Evolutionary conservation across 768 basidiomycete species (phyloP), one percentile per base, ranked within the genome.

Genomic region (Tricholomella constricta): DNA sequence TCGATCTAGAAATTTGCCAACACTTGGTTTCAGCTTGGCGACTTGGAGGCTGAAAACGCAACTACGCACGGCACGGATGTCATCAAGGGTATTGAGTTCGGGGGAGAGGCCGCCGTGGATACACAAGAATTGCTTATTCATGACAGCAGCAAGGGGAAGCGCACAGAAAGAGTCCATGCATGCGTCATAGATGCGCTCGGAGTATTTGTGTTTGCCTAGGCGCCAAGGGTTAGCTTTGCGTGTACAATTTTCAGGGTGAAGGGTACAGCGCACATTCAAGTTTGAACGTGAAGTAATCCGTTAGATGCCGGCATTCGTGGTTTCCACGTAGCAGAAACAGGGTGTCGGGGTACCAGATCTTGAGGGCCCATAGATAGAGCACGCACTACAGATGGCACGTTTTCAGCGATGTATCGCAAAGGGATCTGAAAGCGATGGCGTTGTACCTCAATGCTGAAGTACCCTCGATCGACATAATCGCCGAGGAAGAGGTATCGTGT

Each of bases 41-140:
- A 6, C 12, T 36, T 11, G 37, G n/a, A 29, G n/a, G n/a, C 35
- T n/a, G 9, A 15, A 36, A 14, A 9, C 2, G 20, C 51, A 40
- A 12, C 5, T 15, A 77, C 89, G 34, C 55, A 96, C 95, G 41
- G 76, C 77, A 48, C 94, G 88, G 38, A 99, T 84, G 68, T 99
- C 97, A 63, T 99, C 96, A 41, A 99, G 81, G 3, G 96, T 98
- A 59, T 93, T 86, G 34, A 99, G 74, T 67, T 99, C 97, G 0
- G 97, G 97, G 0, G 92, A 95, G 12, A 99, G 78, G 15, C 97
- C 97, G 26, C 97, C 97, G 56, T 99, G 97, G 55, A 98, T 97
- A 71, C 96, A 99, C 45, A 98, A 77, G 72, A 99, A 99, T 71
- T 98, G 97, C 68, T 98, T 98, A 78, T 99, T 99, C 96, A 98